phyloP scores from a whole-genome alignment of 441 rosid species.

The Populus hybrid region DNA sequence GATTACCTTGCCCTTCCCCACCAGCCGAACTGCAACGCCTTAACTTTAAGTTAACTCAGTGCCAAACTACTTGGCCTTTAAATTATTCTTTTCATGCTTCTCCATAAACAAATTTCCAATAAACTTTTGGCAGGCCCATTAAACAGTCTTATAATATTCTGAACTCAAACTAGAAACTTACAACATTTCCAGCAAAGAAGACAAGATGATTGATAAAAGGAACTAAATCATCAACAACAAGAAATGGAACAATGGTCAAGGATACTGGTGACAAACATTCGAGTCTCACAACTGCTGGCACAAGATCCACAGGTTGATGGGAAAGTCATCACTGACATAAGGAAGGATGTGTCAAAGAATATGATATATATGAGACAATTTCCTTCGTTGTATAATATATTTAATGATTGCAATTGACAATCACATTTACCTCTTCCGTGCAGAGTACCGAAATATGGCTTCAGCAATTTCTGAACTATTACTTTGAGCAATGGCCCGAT shows the following conservation, averaged over 20 bases:
- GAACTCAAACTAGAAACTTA: no score
- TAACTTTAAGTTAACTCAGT: no score
- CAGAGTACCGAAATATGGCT: slow-evolving; percentile 66
- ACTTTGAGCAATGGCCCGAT: slow-evolving; percentile 90
- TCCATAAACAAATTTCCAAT: no score
- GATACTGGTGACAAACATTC: slow-evolving; percentile 98
- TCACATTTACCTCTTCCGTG: slow-evolving; percentile 73
- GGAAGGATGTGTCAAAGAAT: slow-evolving; percentile 15
- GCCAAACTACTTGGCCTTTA: no score
- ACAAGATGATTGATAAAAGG: background rate
- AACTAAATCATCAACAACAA: background rate
- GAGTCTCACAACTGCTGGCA: slow-evolving; percentile 64
- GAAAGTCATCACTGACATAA: slow-evolving; percentile 76
- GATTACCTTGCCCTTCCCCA: no score
- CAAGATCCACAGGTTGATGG: slow-evolving; percentile 98
- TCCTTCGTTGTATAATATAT: background rate
- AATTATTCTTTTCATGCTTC: no score
- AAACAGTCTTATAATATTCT: no score
- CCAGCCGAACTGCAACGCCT: no score
- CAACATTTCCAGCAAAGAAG: background rate
- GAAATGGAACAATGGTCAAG: slow-evolving; percentile 25
- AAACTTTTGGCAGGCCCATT: no score
- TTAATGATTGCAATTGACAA: background rate
- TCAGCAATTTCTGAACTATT: slow-evolving; percentile 75
- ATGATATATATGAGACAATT: background rate